A percentile compares a stretch with the other conserved stretches of the same genome.
Conservation (phyloP, 305 asterid genomes). For the Solanum chacoense region DNA sequence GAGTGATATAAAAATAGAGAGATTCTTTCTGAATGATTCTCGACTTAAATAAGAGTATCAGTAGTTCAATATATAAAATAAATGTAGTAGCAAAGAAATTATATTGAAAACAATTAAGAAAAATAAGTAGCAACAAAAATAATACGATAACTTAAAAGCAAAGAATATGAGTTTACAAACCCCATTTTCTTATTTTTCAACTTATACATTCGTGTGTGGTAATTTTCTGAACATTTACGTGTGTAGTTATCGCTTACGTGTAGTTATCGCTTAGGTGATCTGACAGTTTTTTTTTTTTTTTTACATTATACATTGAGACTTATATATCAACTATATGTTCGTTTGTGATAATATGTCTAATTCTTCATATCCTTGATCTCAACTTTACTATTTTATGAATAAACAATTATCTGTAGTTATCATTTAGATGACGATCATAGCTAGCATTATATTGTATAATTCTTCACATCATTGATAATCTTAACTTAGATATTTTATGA, state of each 20-base stretch:
- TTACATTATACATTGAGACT: background rate
- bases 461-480: background rate
- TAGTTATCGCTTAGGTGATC: background rate
- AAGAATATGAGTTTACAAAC: background rate
- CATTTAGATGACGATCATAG: background rate
- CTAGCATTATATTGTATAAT: background rate
- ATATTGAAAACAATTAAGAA: background rate
- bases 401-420: background rate
- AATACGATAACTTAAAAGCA: background rate
- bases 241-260: background rate
- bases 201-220: background rate
- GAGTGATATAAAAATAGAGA: background rate
- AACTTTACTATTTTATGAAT: background rate
- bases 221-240: too few relatives aligned
- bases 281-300: background rate
- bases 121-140: background rate
- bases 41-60: background rate
- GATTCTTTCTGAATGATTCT: background rate
- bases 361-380: background rate
- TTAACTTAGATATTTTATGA: background rate
- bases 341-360: background rate
- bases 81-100: background rate
- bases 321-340: background rate
- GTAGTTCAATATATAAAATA: background rate
- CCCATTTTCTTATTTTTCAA: background rate